Evolutionary conservation across 371 early-diverging fungal species (phyloP).

Genomic region (Apophysomyces trapeziformis): DNA sequence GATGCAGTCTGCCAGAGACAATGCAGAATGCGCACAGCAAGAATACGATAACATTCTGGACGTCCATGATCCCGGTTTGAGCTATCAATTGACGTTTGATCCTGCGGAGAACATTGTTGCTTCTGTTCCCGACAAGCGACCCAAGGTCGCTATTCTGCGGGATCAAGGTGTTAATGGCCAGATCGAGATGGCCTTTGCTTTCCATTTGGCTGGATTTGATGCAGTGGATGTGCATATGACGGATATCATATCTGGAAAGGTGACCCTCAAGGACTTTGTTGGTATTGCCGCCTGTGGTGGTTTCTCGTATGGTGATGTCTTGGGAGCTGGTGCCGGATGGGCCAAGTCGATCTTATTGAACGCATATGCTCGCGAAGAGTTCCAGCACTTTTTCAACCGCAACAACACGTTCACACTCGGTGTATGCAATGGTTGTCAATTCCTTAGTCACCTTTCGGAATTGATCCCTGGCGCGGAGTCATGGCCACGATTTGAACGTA

Average conservation of each 20-base stretch:
- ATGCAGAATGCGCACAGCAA: slow-evolving; percentile 83
- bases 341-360: slow-evolving; percentile 88
- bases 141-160: slow-evolving; percentile 91
- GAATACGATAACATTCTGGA: slow-evolving; percentile 80
- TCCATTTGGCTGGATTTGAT: slow-evolving; percentile 90
- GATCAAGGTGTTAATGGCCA: slow-evolving; percentile 98
- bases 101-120: slow-evolving; percentile 56
- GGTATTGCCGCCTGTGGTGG: slow-evolving; percentile 97
- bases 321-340: slow-evolving; percentile 98
- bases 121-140: slow-evolving; percentile 41
- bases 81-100: slow-evolving; percentile 78
- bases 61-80: slow-evolving; percentile 76
- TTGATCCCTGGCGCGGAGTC: slow-evolving; percentile 79
- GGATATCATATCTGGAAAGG: slow-evolving; percentile 81
- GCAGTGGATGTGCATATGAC: slow-evolving; percentile 98
- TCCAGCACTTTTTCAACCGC: slow-evolving; percentile 72
- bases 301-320: slow-evolving; percentile 97
- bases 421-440: slow-evolving; percentile 98
- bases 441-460: slow-evolving; percentile 84
- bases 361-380: slow-evolving; percentile 70
- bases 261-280: slow-evolving; percentile 70
- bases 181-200: slow-evolving; percentile 93
- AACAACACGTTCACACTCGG: slow-evolving; percentile 92
- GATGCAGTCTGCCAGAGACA: slow-evolving; percentile 91
- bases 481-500: slow-evolving; percentile 93